Evolutionary conservation across 352 stramenopile species (phyloP).

Genomic region (Phytophthora idaei): DNA sequence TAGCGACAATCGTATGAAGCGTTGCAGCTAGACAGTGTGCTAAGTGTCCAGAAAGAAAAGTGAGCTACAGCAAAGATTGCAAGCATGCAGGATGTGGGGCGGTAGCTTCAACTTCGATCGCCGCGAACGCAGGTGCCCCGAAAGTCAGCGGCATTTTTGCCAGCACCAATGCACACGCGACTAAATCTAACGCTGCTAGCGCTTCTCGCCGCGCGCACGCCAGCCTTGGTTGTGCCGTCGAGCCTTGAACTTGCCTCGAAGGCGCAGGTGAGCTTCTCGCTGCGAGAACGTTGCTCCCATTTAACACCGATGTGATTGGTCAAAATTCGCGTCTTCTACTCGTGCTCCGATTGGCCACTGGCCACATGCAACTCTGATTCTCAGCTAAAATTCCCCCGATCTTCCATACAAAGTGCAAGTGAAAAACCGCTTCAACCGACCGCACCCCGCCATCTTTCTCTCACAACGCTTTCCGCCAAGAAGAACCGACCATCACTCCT

Average conservation of each 20-base stretch:
- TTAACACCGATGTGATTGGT: slow-evolving; percentile 8
- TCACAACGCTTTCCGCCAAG: slow-evolving; percentile 34
- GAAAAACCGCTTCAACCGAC: slow-evolving; percentile 27
- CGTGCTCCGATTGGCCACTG: slow-evolving; percentile 22
- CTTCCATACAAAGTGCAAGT: slow-evolving; percentile 31
- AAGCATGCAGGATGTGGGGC: background rate
- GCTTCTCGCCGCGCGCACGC: slow-evolving; percentile 12
- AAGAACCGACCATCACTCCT: slow-evolving; percentile 18
- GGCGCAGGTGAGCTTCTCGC: slow-evolving; percentile 22
- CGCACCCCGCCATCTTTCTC: slow-evolving; percentile 7
- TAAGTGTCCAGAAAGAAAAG: background rate
- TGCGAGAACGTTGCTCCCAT: background rate
- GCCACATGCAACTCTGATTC: slow-evolving; percentile 29
- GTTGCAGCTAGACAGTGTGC: background rate
- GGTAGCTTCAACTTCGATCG: background rate
- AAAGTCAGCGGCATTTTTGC: background rate
- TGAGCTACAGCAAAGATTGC: background rate
- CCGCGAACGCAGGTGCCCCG: background rate
- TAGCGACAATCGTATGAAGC: background rate
- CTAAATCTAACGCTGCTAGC: background rate
- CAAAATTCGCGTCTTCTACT: background rate
- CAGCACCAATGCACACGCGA: background rate
- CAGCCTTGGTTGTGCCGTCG: slow-evolving; percentile 18
- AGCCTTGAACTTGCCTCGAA: slow-evolving; percentile 22
- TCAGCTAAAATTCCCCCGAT: slow-evolving; percentile 14